phyloP scores from a whole-genome alignment of 75 land plant species.

The Azolla pinnata region DNA sequence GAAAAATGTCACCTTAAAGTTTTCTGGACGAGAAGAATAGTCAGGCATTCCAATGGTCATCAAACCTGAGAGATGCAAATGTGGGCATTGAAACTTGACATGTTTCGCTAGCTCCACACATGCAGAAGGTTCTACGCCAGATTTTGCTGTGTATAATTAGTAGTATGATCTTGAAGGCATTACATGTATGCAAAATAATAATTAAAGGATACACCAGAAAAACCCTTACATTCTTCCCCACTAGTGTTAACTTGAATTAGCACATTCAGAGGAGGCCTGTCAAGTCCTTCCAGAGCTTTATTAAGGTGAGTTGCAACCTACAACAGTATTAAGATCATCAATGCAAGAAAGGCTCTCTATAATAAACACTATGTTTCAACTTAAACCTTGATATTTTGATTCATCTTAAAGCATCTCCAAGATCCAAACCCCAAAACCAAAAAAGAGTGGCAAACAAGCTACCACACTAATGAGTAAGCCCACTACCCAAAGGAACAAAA shows the following conservation, averaged over 20 bases:
- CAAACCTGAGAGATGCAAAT: slow-evolving; percentile 72
- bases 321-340: no score
- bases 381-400: no score
- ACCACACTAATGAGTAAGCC: no score
- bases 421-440: no score
- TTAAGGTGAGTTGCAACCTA: slow-evolving; percentile 82
- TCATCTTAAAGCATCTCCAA: no score
- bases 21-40: slow-evolving; percentile 83
- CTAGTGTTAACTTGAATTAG: slow-evolving; percentile 95
- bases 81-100: slow-evolving; percentile 57
- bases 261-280: slow-evolving; percentile 74
- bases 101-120: slow-evolving; percentile 77
- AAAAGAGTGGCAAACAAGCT: no score
- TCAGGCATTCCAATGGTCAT: slow-evolving; percentile 96
- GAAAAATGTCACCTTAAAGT: slow-evolving; percentile 50
- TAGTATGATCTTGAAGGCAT: no score
- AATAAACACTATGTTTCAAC: no score
- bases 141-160: slow-evolving; percentile 94
- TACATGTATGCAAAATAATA: no score
- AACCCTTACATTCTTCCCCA: slow-evolving; percentile 93
- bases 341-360: not conserved
- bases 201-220: no score
- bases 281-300: slow-evolving; percentile 51
- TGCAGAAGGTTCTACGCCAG: slow-evolving; percentile 70
- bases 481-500: no score